Conservation (phyloP, 2,329 filamentous ascomycete species). For the Aureobasidium sp. region DNA sequence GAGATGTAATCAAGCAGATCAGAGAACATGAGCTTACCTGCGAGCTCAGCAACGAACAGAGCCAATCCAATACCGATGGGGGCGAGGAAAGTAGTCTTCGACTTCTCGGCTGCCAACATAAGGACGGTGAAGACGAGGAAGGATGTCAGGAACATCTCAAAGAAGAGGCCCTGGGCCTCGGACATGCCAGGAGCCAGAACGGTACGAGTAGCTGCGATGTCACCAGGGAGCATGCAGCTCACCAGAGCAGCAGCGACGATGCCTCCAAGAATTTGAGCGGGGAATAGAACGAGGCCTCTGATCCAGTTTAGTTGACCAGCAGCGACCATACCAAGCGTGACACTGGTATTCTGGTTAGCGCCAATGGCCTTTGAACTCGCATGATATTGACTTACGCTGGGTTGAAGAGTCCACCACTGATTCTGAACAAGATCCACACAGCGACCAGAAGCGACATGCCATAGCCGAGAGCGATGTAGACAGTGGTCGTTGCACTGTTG, state of each 20-base stretch:
- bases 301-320: slow-evolving; percentile 19
- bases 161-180: slow-evolving; percentile 23
- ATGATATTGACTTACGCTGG: slow-evolving; percentile 12
- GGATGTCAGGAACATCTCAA: slow-evolving; percentile 27
- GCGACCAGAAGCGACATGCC: slow-evolving; percentile 24
- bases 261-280: slow-evolving; percentile 23
- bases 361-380: not conserved
- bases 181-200: slow-evolving; percentile 21
- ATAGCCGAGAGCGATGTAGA: slow-evolving; percentile 24
- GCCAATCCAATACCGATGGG: slow-evolving; percentile 19
- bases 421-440: slow-evolving; percentile 23
- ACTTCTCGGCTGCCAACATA: slow-evolving; percentile 29
- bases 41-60: slow-evolving; percentile 19
- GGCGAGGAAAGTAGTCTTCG: slow-evolving; percentile 24
- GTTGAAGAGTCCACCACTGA: slow-evolving; percentile 23
- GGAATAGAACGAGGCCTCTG: slow-evolving; percentile 21
- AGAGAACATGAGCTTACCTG: slow-evolving; percentile 8
- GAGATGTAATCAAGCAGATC: not conserved
- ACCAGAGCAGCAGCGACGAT: slow-evolving; percentile 25
- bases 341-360: slow-evolving; percentile 6
- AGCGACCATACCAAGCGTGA: slow-evolving; percentile 23
- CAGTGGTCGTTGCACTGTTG: slow-evolving; percentile 18
- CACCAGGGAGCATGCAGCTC: slow-evolving; percentile 22
- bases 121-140: slow-evolving; percentile 25
- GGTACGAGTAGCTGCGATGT: slow-evolving; percentile 21